Percentiles rank a stretch among this genome's conserved stretches.
Evolutionary conservation across 306 rosid genomes (phyloP).

Genomic region (Quercus dentata): DNA sequence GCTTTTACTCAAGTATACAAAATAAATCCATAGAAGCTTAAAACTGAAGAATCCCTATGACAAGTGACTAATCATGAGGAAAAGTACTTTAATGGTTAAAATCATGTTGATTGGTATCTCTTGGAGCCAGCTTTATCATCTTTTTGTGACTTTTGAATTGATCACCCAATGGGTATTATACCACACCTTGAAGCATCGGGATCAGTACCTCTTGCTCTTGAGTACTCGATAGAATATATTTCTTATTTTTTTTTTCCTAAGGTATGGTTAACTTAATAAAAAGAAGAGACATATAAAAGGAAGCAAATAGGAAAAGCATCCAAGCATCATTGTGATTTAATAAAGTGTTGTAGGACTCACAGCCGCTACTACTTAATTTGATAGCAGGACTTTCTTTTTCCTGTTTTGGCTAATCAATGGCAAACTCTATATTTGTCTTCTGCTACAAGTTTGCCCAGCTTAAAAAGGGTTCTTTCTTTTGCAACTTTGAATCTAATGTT

Average conservation of each 20-base stretch:
- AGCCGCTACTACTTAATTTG: slow-evolving; percentile 32
- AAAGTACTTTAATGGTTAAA: slow-evolving; percentile 43
- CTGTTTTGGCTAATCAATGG: slow-evolving; percentile 60
- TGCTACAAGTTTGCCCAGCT: slow-evolving; percentile 35
- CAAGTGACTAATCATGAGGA: slow-evolving; percentile 66
- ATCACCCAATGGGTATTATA: slow-evolving; percentile 38
- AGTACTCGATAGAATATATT: slow-evolving; percentile 29
- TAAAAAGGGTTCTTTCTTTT: slow-evolving; percentile 47
- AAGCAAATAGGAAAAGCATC: slow-evolving; percentile 41
- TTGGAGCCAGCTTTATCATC: slow-evolving; percentile 23
- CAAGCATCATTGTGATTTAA: slow-evolving; percentile 45
- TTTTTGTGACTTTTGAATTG: slow-evolving; percentile 33
- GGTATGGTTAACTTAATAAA: slow-evolving; percentile 22
- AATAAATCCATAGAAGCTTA: slow-evolving; percentile 33
- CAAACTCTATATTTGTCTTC: slow-evolving; percentile 35
- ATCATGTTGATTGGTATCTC: slow-evolving; percentile 34
- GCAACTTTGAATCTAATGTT: slow-evolving; percentile 44
- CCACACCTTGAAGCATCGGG: slow-evolving; percentile 45
- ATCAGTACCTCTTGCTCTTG: slow-evolving; percentile 35
- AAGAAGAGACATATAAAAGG: slow-evolving; percentile 43
- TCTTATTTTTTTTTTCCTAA: slow-evolving; percentile 19
- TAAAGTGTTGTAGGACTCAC: slow-evolving; percentile 40
- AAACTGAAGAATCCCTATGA: slow-evolving; percentile 51
- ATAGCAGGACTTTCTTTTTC: slow-evolving; percentile 28
- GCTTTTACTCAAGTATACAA: neutral